Conservation (phyloP, 1,284 basidiomycete genomes). For the Sanguinoderma infundibulare region DNA sequence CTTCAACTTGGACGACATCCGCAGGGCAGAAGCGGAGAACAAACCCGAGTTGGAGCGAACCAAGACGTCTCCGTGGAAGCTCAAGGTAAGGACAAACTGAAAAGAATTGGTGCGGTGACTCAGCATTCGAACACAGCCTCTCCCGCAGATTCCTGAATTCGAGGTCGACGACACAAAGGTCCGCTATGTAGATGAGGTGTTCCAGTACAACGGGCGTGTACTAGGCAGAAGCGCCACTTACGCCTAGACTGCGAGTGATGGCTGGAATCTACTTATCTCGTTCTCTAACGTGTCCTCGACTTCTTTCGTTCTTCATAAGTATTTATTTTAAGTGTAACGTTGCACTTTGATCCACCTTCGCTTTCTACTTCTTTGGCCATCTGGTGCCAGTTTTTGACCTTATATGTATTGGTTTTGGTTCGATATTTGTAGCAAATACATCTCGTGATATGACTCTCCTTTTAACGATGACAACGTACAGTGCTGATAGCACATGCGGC, state of each 20-base stretch:
- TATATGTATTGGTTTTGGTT: not conserved
- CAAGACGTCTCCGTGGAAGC: not conserved
- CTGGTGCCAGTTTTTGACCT: not conserved
- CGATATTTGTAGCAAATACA: not conserved
- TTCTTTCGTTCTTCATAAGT: not conserved
- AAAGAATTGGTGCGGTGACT: not conserved
- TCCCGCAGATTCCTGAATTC: not conserved
- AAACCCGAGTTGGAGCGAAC: not conserved
- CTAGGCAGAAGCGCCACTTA: not conserved
- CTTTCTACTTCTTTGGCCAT: not conserved
- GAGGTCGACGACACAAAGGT: not conserved
- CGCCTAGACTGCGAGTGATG: not conserved
- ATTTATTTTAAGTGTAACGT: not conserved
- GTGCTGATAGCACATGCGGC: too few relatives aligned
- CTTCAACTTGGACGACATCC: conserved; percentile 12
- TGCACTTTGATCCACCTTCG: not conserved
- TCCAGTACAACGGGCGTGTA: not conserved
- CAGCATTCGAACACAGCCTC: not conserved
- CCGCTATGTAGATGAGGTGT: conserved; percentile 4
- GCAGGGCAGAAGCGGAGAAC: not conserved
- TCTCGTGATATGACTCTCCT: not conserved
- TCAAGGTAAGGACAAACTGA: not conserved
- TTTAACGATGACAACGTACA: not conserved
- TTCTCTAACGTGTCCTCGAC: not conserved
- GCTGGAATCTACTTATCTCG: not conserved